These are phyloP conservation scores for Stylosanthes scabra DNA, from an alignment of 331 rosid genomes.

Conservation along the genomic window DNA sequence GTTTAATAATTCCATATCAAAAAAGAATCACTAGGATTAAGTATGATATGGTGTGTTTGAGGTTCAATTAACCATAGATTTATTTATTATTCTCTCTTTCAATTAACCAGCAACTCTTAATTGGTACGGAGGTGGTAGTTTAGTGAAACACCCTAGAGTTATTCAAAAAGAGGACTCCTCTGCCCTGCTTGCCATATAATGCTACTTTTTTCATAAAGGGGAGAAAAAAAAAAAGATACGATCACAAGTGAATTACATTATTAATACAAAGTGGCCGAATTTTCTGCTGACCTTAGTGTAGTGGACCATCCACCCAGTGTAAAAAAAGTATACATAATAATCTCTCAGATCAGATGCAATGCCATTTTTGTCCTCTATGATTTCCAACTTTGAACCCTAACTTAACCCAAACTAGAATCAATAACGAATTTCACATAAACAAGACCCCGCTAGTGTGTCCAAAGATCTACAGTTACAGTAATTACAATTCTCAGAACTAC, in stretches of 20 bases:
- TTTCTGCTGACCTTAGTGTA: slow-evolving; percentile 1
- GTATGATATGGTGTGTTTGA: neutral
- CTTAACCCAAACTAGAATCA: neutral
- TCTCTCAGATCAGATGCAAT: neutral
- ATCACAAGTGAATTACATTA: neutral
- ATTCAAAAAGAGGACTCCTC: slow-evolving; percentile 12
- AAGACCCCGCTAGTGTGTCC: neutral
- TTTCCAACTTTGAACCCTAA: neutral
- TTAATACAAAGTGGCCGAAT: neutral
- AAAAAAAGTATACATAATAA: neutral
- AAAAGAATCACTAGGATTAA: neutral
- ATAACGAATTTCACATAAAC: neutral
- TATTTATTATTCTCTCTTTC: neutral
- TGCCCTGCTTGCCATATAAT: slow-evolving; percentile 11
- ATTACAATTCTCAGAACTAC: neutral
- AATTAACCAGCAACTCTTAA: neutral
- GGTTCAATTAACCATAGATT: neutral
- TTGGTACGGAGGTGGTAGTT: slow-evolving; percentile 8
- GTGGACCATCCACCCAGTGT: neutral
- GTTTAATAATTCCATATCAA: neutral
- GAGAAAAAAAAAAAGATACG: slow-evolving; percentile 3
- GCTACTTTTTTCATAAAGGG: slow-evolving; percentile 10
- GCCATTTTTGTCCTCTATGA: neutral
- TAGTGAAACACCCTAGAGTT: neutral
- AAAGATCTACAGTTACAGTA: neutral